A percentile compares a stretch with the other conserved stretches of the same genome.
Evolutionary conservation across 108 stramenopile genomes (phyloP).

Genomic region (Nitzschia sp.): DNA sequence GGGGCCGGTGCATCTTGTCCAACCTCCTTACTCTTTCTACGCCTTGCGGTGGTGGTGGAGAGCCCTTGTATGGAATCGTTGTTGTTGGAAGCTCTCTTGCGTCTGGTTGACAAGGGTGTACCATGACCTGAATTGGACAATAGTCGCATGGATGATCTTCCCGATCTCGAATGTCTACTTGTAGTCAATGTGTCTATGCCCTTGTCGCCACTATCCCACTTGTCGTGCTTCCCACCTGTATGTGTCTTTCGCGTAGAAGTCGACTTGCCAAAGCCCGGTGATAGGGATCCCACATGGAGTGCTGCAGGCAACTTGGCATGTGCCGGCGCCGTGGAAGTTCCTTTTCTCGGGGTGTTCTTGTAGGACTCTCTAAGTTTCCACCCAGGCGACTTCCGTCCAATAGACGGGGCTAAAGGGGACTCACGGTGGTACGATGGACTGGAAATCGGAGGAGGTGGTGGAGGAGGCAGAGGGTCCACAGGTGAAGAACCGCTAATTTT

Average conservation of each 20-base stretch:
- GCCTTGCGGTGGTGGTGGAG: not conserved
- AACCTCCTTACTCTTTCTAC: too few relatives aligned
- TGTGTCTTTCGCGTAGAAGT: not conserved
- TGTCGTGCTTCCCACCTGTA: not conserved
- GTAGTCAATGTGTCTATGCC: not conserved
- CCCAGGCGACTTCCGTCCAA: not conserved
- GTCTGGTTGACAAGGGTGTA: not conserved
- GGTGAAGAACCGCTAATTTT: not conserved
- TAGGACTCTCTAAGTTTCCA: conserved; percentile 2
- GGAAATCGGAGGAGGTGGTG: not conserved
- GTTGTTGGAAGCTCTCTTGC: not conserved
- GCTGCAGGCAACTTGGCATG: not conserved
- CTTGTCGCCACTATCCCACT: not conserved
- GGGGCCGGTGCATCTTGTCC: not conserved
- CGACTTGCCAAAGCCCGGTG: not conserved
- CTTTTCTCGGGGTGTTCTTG: not conserved
- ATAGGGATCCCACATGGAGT: not conserved
- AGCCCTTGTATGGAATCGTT: not conserved
- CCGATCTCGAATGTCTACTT: not conserved
- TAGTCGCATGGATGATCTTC: not conserved
- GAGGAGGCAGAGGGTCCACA: not conserved
- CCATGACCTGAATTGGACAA: not conserved
- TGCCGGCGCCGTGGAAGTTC: not conserved
- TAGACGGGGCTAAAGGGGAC: not conserved
- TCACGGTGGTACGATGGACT: not conserved